Conservation (phyloP, 768 basidiomycete genomes). For the Arthromyces matolae region DNA sequence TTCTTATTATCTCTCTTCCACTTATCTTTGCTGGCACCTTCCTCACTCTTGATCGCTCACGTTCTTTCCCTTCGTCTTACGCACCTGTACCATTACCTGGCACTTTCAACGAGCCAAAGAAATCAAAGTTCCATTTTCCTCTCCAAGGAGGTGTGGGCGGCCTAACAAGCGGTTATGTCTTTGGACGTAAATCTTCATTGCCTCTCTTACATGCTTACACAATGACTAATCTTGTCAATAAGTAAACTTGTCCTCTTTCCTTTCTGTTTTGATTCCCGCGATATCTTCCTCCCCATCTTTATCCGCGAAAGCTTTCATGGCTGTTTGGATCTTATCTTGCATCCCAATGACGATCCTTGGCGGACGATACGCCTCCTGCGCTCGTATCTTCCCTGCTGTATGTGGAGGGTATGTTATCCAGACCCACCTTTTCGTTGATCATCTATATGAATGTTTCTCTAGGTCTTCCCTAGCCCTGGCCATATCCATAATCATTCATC, state of each 20-base stretch:
- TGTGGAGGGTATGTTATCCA: constrained; percentile 56
- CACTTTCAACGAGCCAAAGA: constrained; percentile 28
- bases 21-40: constrained; percentile 70
- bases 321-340: constrained; percentile 55
- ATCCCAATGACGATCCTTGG: constrained; percentile 45
- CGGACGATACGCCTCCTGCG: constrained; percentile 52
- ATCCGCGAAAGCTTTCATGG: constrained; percentile 48
- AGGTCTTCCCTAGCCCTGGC: constrained; percentile 16
- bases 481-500: constrained; percentile 19
- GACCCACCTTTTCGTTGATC: too few relatives aligned
- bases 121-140: constrained; percentile 31
- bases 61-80: constrained; percentile 49
- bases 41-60: constrained; percentile 65
- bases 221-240: constrained; percentile 7
- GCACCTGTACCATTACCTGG: constrained; percentile 31
- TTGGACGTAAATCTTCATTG: constrained; percentile 45
- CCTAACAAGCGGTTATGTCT: constrained; percentile 50
- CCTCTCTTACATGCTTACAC: neutral
- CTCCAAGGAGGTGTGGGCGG: constrained; percentile 67
- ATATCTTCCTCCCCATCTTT: constrained; percentile 42
- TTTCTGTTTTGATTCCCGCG: constrained; percentile 53
- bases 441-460: constrained; percentile 27
- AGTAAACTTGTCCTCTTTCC: constrained; percentile 61
- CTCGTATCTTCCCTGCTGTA: constrained; percentile 45
- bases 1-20: constrained; percentile 54